Base-by-base conservation (phyloP, 495 filamentous ascomycete species). In the Penicillium coffeae region DNA sequence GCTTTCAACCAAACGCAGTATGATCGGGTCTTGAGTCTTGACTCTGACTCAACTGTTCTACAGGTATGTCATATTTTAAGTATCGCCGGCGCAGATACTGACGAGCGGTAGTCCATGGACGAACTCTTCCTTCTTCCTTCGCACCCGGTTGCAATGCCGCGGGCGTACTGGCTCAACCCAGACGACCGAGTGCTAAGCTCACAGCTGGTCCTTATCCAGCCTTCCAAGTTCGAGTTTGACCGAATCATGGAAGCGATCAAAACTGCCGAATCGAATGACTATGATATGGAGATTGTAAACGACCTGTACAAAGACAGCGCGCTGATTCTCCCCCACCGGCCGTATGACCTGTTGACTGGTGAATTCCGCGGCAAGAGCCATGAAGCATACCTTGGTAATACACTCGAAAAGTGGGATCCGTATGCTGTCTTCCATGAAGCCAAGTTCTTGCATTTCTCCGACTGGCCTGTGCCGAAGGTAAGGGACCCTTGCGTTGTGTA, bases 281-380 rank as follows among this genome's bases (percentile, higher is more conserved):
- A 78, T 46, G 79, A 85, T 50, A 84, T 84, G 82, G 84, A 88
- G 19, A 77, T 88, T 3, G 53, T 88, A 20, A 87, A 88, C 55
- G 53, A 69, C 3, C 68, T 87, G 18, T 88, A 84, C 44, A 64
- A 59, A 2, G 68, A 80, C 20, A 75, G 55, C 25, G 82, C 82
- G 4, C 61, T 85, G 48, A 70, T 88, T 10, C 62, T 89, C 0
- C 86, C 87, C 2, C 86, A 88, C 54, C 76, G 81, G 13, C 75
- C 71, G 1, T 88, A 86, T 58, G 73, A 72, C 13, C 63, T 87
- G 8, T 60, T 87, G 10, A 81, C 78, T 14, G 77, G 77, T 1
- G 86, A 88, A 54, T 87, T 88, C 48, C 73, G 84, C 7, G 47
- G 53, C 12, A 50, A 65, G 16, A 59, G 76, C 8, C 82, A 87